phyloP scores from a whole-genome alignment of 2,329 filamentous ascomycete genomes.

The Beauveria rudraprayagi region DNA sequence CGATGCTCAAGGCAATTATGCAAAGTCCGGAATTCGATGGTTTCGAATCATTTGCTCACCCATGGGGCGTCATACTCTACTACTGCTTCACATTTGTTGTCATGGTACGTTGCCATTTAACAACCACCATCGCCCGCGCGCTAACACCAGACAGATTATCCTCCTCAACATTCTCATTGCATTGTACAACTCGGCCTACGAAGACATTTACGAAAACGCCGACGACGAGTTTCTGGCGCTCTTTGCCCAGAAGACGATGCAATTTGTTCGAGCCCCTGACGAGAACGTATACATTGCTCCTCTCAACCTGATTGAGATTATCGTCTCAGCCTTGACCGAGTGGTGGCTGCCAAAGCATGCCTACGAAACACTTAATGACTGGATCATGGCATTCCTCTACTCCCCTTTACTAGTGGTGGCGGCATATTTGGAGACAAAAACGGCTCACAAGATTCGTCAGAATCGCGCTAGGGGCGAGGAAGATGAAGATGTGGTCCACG shows the following conservation, averaged over 20 bases:
- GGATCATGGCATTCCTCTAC: slow-evolving; percentile 81
- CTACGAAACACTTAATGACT: slow-evolving; percentile 81
- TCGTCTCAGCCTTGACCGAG: slow-evolving; percentile 72
- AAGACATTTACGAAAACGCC: slow-evolving; percentile 88
- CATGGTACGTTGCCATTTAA: slow-evolving; percentile 54
- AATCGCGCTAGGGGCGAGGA: slow-evolving; percentile 77
- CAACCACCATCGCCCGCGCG: background rate
- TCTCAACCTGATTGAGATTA: slow-evolving; percentile 86
- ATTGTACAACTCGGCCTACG: slow-evolving; percentile 92
- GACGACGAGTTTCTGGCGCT: slow-evolving; percentile 93
- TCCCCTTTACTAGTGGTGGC: slow-evolving; percentile 73
- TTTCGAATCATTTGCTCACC: slow-evolving; percentile 85
- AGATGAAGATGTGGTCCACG: slow-evolving; percentile 81
- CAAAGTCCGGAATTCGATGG: slow-evolving; percentile 81
- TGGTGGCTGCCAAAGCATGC: slow-evolving; percentile 79
- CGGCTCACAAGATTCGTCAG: slow-evolving; percentile 56
- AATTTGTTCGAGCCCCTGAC: slow-evolving; percentile 91
- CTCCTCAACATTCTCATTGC: slow-evolving; percentile 95
- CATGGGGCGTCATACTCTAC: slow-evolving; percentile 91
- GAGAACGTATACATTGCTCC: slow-evolving; percentile 98
- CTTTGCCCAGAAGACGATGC: slow-evolving; percentile 90
- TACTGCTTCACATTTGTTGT: slow-evolving; percentile 97
- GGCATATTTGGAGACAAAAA: slow-evolving; percentile 60
- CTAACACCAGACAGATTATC: slow-evolving; percentile 40
- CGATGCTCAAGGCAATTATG: slow-evolving; percentile 87